A percentile compares a stretch with the other conserved stretches of the same genome.
phyloP scores from a whole-genome alignment of 176 grass and related monocot genomes.

The Alloteropsis semialata region DNA sequence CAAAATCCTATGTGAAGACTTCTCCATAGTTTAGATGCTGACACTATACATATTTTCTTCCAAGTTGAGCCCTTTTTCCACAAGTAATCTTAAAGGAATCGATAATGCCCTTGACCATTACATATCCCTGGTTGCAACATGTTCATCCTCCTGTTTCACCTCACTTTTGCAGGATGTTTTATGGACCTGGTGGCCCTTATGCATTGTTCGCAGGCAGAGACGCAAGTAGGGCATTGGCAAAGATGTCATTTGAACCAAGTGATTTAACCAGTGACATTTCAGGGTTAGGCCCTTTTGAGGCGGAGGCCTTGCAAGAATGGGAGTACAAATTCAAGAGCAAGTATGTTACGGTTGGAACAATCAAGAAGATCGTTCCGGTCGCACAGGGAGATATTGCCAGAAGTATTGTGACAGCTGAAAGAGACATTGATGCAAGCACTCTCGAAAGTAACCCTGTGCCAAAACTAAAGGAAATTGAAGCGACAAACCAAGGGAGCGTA shows the following conservation, averaged over 20 bases:
- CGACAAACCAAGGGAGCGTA: not conserved
- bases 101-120: not conserved
- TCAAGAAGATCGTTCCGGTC: slow-evolving; percentile 21
- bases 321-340: slow-evolving; percentile 63
- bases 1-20: not conserved
- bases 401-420: not conserved
- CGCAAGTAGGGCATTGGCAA: slow-evolving; percentile 47
- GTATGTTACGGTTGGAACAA: slow-evolving; percentile 50
- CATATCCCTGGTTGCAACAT: not conserved
- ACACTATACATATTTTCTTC: not conserved
- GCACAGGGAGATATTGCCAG: not conserved
- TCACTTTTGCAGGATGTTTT: slow-evolving; percentile 37
- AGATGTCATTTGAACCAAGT: slow-evolving; percentile 54
- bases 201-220: slow-evolving; percentile 47
- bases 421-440: not conserved
- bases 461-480: slow-evolving; percentile 2
- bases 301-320: slow-evolving; percentile 56
- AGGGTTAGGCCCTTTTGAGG: slow-evolving; percentile 38
- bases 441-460: not conserved
- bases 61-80: not conserved
- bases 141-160: not conserved
- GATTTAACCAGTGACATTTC: slow-evolving; percentile 48
- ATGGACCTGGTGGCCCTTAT: slow-evolving; percentile 59
- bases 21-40: not conserved
- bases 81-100: not conserved